Evolutionary conservation across 305 asterid genomes (phyloP).

Genomic region (Andrographis paniculata): DNA sequence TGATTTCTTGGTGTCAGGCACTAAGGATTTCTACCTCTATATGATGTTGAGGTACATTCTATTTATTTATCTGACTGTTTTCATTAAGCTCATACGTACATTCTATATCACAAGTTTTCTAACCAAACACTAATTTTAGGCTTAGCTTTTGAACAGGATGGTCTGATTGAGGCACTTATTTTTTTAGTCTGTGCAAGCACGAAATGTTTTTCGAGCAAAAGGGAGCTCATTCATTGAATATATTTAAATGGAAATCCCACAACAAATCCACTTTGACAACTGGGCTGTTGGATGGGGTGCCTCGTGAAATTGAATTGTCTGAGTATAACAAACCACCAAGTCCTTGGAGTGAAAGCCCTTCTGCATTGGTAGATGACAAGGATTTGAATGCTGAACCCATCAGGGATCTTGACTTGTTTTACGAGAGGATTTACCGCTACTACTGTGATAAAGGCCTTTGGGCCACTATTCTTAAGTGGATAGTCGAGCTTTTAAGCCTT

Average conservation of each 20-base stretch:
- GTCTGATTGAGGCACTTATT: conserved; percentile 31
- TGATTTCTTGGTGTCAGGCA: too few relatives aligned
- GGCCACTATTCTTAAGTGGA: conserved; percentile 88
- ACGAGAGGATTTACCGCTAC: conserved; percentile 82
- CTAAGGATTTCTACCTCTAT: too few relatives aligned
- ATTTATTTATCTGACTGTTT: too few relatives aligned
- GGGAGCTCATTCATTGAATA: conserved; percentile 46
- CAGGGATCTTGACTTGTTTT: conserved; percentile 81
- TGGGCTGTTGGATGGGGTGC: conserved; percentile 53
- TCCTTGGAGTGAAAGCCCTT: conserved; percentile 87
- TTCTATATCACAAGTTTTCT: too few relatives aligned
- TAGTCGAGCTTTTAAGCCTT: conserved; percentile 75
- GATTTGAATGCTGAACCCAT: conserved; percentile 59
- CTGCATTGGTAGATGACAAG: conserved; percentile 86
- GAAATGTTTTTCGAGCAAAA: conserved; percentile 85
- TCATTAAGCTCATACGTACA: too few relatives aligned
- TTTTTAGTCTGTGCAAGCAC: conserved; percentile 38
- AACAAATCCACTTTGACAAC: conserved; percentile 51
- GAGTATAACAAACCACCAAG: conserved; percentile 77
- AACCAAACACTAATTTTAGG: too few relatives aligned
- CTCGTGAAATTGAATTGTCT: conserved; percentile 76
- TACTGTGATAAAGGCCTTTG: conserved; percentile 95
- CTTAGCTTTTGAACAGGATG: conserved; percentile 40
- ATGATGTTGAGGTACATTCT: too few relatives aligned
- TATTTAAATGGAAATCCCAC: conserved; percentile 61